Conservation (phyloP, 2,329 filamentous ascomycete species). For the Cordyceps javanica region DNA sequence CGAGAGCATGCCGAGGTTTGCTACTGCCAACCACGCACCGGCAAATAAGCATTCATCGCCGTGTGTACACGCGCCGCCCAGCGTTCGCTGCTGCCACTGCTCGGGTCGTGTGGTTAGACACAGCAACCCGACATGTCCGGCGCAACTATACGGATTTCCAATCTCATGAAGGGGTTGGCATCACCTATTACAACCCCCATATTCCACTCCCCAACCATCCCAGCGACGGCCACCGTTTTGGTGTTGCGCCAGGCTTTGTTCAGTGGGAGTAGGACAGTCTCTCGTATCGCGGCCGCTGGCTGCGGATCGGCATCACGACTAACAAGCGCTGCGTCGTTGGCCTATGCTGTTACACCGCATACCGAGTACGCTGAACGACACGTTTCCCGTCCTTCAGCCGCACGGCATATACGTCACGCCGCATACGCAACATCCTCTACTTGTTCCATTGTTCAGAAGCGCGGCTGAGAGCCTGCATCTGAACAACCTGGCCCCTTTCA, state of each 20-base stretch:
- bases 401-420: not conserved
- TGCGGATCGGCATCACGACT: no score
- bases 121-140: not conserved
- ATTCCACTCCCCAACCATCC: no score
- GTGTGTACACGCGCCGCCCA: not conserved
- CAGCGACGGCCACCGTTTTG: no score
- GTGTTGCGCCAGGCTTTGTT: no score
- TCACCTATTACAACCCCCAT: no score
- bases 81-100: not conserved
- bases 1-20: not conserved
- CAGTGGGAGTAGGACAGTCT: no score
- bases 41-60: not conserved
- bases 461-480: not conserved
- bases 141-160: no score
- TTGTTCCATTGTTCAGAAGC: not conserved
- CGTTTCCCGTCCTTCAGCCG: not conserved
- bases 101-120: not conserved
- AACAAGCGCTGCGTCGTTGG: not conserved
- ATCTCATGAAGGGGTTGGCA: not conserved
- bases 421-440: not conserved
- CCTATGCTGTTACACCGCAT: not conserved
- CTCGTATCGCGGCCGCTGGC: no score
- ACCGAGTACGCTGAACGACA: not conserved
- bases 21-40: no score
- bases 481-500: not conserved